These are phyloP conservation scores for Petunia secreta DNA, from an alignment of 257 asterid genomes.

Conservation along the genomic window DNA sequence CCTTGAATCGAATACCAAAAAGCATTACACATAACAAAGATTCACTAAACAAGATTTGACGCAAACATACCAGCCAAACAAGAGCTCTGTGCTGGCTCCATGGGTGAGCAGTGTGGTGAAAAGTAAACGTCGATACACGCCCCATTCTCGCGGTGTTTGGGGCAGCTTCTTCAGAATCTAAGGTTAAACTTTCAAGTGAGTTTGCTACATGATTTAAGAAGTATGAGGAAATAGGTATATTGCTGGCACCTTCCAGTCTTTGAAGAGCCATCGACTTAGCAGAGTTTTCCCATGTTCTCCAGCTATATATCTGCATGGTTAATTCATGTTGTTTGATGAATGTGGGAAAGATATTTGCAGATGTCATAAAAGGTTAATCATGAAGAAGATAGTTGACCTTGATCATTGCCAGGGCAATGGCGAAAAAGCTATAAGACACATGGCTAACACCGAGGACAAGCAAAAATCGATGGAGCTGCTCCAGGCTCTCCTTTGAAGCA, in stretches of 20 bases:
- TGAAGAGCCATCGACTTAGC: conserved; percentile 84
- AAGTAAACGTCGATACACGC: conserved; percentile 67
- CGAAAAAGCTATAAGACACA: conserved; percentile 75
- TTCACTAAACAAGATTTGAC: conserved; percentile 1
- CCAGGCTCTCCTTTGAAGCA: conserved; percentile 93
- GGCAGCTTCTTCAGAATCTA: conserved; percentile 51
- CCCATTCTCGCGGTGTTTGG: conserved; percentile 48
- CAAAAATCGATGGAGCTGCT: conserved; percentile 93
- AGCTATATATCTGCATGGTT: conserved; percentile 71
- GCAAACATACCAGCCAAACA: conserved; percentile 84
- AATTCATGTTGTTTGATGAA: conserved; percentile 16
- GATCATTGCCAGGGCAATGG: conserved; percentile 83
- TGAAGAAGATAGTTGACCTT: conserved; percentile 54
- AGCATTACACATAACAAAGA: conserved; percentile 24
- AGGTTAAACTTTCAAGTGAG: conserved; percentile 21
- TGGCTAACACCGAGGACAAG: conserved; percentile 84
- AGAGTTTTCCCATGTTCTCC: conserved; percentile 89
- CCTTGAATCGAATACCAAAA: not conserved
- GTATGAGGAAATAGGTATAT: conserved; percentile 24
- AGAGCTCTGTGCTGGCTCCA: conserved; percentile 84
- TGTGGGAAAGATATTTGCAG: not conserved
- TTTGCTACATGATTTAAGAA: conserved; percentile 4
- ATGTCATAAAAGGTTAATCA: conserved; percentile 22
- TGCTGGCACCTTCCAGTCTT: conserved; percentile 51
- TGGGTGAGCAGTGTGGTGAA: conserved; percentile 81